phyloP scores from a whole-genome alignment of 2,329 filamentous ascomycete species.

The Fonsecaea nubica region DNA sequence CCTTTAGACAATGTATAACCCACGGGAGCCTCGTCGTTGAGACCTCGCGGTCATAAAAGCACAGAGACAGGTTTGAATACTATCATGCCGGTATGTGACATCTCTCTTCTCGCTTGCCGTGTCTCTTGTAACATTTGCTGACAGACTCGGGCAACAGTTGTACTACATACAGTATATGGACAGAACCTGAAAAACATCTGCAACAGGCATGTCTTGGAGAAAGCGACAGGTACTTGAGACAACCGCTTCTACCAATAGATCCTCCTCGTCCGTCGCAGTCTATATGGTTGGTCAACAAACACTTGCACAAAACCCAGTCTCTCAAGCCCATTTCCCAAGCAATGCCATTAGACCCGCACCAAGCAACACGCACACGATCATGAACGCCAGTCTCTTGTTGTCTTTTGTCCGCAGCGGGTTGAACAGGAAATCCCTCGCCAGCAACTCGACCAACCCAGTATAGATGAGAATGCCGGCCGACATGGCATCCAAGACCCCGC shows the following conservation, averaged over 20 bases:
- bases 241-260: not conserved
- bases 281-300: not conserved
- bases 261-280: not conserved
- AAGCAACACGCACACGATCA: conserved; percentile 50
- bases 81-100: no score
- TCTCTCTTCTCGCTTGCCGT: no score
- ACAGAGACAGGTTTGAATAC: no score
- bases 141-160: no score
- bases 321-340: conserved; percentile 59
- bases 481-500: conserved; percentile 55
- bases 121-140: no score
- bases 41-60: no score
- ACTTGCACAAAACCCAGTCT: not conserved
- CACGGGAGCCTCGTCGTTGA: no score
- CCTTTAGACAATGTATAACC: no score
- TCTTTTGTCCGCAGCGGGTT: conserved; percentile 54
- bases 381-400: conserved; percentile 49
- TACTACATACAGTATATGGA: no score
- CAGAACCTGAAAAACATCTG: no score
- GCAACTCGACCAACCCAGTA: conserved; percentile 58
- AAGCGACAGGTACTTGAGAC: no score
- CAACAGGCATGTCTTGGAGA: no score
- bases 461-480: conserved; percentile 60
- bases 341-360: conserved; percentile 57
- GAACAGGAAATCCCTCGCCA: conserved; percentile 60